Conservation (phyloP, 1,284 basidiomycete species). For the Ustilago loliicola region DNA sequence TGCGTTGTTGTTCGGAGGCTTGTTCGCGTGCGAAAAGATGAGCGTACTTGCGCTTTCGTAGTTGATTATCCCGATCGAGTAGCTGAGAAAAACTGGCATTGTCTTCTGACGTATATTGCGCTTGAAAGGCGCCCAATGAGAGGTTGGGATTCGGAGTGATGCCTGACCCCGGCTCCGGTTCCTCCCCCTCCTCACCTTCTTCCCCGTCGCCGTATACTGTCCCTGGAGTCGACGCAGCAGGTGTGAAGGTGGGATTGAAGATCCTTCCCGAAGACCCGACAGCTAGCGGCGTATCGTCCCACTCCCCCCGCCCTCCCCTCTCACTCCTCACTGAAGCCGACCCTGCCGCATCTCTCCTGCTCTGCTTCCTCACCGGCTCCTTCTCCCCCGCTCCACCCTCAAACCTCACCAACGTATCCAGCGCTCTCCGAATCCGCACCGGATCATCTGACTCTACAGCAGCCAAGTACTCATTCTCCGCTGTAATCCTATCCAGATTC, state of each 20-base stretch:
- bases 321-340: no score
- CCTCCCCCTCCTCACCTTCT: constrained; percentile 9
- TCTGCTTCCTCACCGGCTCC: background rate
- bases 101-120: constrained; percentile 66
- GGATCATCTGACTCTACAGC: constrained; percentile 58
- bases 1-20: constrained; percentile 36
- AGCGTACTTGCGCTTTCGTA: constrained; percentile 48
- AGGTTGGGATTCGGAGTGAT: constrained; percentile 36
- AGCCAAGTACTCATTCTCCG: constrained; percentile 65
- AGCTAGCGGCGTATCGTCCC: constrained; percentile 45
- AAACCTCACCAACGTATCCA: constrained; percentile 40
- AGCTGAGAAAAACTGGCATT: constrained; percentile 66
- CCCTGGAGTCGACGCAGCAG: constrained; percentile 19
- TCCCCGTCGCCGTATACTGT: background rate
- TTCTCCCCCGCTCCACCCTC: constrained; percentile 27
- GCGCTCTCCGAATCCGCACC: constrained; percentile 29
- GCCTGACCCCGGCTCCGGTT: constrained; percentile 21
- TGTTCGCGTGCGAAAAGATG: constrained; percentile 60
- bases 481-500: constrained; percentile 53
- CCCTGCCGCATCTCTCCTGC: background rate
- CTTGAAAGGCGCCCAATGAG: constrained; percentile 58
- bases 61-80: constrained; percentile 53
- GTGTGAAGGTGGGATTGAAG: constrained; percentile 27
- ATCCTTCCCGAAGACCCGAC: constrained; percentile 2
- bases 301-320: constrained; percentile 12